Conservation (phyloP, 495 filamentous ascomycete species). For the Geoglossum glabrum region DNA sequence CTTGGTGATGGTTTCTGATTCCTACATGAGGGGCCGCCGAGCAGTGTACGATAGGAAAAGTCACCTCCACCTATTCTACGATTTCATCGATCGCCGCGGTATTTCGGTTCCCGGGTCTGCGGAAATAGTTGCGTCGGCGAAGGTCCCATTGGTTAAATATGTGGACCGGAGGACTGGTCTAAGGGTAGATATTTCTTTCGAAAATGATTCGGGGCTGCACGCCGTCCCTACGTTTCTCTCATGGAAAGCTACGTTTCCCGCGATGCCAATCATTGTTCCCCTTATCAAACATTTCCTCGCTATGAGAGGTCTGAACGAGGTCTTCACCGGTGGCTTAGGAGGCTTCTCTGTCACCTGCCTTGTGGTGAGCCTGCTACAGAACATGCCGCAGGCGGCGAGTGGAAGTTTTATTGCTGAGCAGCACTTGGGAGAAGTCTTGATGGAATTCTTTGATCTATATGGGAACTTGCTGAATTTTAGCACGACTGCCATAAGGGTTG, state of each 20-base stretch:
- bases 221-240: constrained; percentile 57
- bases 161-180: constrained; percentile 51
- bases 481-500: constrained; percentile 47
- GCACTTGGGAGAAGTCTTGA: constrained; percentile 56
- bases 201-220: constrained; percentile 60
- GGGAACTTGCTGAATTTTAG: constrained; percentile 55
- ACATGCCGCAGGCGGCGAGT: constrained; percentile 44
- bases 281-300: constrained; percentile 82
- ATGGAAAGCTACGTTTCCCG: constrained; percentile 63
- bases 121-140: constrained; percentile 49
- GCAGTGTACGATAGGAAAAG: not conserved
- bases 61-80: constrained; percentile 25
- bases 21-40: constrained; percentile 26
- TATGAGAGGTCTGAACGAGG: constrained; percentile 80
- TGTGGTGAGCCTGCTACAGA: constrained; percentile 68
- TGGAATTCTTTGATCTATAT: constrained; percentile 77
- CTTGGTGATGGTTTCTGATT: constrained; percentile 56
- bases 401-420: constrained; percentile 33
- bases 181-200: constrained; percentile 80
- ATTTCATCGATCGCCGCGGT: constrained; percentile 25
- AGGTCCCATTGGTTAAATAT: constrained; percentile 87
- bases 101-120: constrained; percentile 31
- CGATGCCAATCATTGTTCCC: constrained; percentile 63
- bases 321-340: constrained; percentile 74
- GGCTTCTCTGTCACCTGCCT: constrained; percentile 88